Conservation (phyloP, 345 rosid species). For the Excoecaria cochinchinensis region DNA sequence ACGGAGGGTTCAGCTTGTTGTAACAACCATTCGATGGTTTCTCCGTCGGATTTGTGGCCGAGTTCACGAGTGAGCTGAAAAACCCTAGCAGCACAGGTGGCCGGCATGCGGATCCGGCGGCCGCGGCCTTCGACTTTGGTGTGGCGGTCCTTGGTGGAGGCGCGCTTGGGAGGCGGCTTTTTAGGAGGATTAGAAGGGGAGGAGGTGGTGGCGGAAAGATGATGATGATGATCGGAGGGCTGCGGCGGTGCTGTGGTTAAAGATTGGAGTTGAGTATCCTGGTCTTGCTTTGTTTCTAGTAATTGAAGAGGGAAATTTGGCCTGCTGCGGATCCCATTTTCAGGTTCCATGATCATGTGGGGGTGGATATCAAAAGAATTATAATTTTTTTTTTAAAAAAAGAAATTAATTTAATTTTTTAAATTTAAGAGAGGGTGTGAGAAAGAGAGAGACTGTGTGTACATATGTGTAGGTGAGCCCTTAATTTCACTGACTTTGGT, state of each 20-base stretch:
- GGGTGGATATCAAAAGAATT: slow-evolving; percentile 16
- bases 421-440: background rate
- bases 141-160: slow-evolving; percentile 83
- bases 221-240: background rate
- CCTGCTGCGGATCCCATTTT: slow-evolving; percentile 62
- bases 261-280: slow-evolving; percentile 18
- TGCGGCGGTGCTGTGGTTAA: slow-evolving; percentile 22
- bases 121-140: slow-evolving; percentile 97
- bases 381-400: slow-evolving; percentile 10
- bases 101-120: slow-evolving; percentile 95
- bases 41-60: slow-evolving; percentile 88
- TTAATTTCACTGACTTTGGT: slow-evolving; percentile 33
- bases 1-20: slow-evolving; percentile 94
- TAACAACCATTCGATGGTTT: slow-evolving; percentile 84
- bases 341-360: slow-evolving; percentile 67
- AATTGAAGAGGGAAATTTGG: slow-evolving; percentile 81
- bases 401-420: background rate
- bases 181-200: slow-evolving; percentile 27
- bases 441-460: background rate
- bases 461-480: slow-evolving; percentile 32
- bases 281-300: slow-evolving; percentile 47
- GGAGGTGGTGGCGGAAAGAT: slow-evolving; percentile 4
- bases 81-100: slow-evolving; percentile 88
- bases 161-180: slow-evolving; percentile 70
- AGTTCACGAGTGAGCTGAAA: slow-evolving; percentile 90